phyloP scores from a whole-genome alignment of 2,329 filamentous ascomycete species.

The Pseudogymnoascus sp. region DNA sequence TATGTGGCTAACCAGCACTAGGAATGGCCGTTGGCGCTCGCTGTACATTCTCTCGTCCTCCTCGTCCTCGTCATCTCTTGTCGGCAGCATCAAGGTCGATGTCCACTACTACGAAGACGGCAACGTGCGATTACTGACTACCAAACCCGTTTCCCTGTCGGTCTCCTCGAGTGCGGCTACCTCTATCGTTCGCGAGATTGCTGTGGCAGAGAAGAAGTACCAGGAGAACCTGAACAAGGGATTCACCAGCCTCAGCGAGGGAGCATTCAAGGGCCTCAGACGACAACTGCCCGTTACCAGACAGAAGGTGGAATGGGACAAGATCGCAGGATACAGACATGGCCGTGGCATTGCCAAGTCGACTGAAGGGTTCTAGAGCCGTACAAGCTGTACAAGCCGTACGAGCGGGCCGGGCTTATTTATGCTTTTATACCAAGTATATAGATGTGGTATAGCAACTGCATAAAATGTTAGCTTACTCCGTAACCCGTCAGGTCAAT shows the following conservation, averaged over 20 bases:
- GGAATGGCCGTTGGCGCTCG: constrained; percentile 95
- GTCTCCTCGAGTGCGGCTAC: constrained; percentile 54
- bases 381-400: neutral
- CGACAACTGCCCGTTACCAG: constrained; percentile 91
- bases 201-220: constrained; percentile 76
- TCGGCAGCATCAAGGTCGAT: constrained; percentile 80
- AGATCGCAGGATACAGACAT: constrained; percentile 84
- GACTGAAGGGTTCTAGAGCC: neutral
- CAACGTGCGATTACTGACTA: constrained; percentile 89
- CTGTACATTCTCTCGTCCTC: constrained; percentile 71
- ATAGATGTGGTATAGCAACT: constrained; percentile 1
- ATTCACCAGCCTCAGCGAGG: constrained; percentile 82
- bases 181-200: constrained; percentile 65
- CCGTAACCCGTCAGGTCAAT: neutral
- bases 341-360: constrained; percentile 64
- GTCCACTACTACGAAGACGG: constrained; percentile 99
- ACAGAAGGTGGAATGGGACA: constrained; percentile 99
- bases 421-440: constrained; percentile 7
- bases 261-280: constrained; percentile 86
- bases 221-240: constrained; percentile 92
- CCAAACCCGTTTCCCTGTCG: constrained; percentile 60
- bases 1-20: constrained; percentile 27
- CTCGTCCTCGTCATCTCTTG: constrained; percentile 51
- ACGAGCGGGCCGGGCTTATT: neutral
- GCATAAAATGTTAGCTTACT: constrained; percentile 2